Evolutionary conservation across 257 asterid genomes (phyloP).

Genomic region (Lycium ferocissimum): DNA sequence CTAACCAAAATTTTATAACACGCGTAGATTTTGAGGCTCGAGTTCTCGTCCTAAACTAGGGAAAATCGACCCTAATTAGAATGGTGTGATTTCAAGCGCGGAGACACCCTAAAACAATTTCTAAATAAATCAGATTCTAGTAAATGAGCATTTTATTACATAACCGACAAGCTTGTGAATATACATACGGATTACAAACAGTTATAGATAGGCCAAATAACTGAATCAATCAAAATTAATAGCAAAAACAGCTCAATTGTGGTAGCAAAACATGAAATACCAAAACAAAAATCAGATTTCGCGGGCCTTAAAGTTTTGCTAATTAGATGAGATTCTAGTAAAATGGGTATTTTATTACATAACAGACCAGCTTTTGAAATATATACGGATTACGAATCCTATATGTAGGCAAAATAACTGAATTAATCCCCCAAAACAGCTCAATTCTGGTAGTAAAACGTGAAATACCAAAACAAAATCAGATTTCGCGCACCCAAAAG

Average conservation of each 20-base stretch:
- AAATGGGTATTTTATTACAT: background rate
- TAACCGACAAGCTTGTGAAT: background rate
- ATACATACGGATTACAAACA: no score
- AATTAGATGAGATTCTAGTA: background rate
- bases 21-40: background rate
- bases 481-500: no score
- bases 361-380: background rate
- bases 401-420: background rate
- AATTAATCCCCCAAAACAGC: background rate
- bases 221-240: no score
- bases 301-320: background rate
- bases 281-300: no score
- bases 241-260: background rate
- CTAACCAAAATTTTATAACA: background rate
- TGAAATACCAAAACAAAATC: background rate
- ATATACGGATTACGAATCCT: no score
- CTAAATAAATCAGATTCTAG: background rate
- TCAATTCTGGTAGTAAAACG: background rate
- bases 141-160: background rate
- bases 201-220: no score
- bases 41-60: slow-evolving; percentile 14
- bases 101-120: background rate
- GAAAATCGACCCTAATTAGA: background rate
- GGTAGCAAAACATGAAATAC: background rate
- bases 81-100: background rate